A percentile compares a stretch with the other conserved stretches of the same genome.
These are phyloP conservation scores for Yamadazyma jaroonii DNA, from an alignment of 1,139 yeast species.

Conservation along the genomic window DNA sequence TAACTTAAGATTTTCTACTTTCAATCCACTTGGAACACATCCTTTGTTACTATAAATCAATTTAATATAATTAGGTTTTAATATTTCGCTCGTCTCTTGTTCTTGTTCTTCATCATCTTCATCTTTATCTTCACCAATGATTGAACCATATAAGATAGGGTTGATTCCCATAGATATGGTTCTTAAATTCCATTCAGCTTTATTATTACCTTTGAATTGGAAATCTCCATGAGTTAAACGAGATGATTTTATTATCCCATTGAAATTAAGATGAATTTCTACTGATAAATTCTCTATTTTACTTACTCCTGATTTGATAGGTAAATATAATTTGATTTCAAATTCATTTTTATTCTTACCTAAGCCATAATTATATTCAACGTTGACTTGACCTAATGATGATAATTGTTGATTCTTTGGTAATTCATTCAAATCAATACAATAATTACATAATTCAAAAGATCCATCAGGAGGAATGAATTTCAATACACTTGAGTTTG, in stretches of 20 bases:
- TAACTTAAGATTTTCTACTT: conserved; percentile 65
- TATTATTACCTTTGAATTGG: conserved; percentile 48
- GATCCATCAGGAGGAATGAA: conserved; percentile 92
- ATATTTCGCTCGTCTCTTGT: conserved; percentile 9
- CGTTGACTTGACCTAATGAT: conserved; percentile 53
- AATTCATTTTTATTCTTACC: conserved; percentile 70
- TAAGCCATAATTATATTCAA: conserved; percentile 58
- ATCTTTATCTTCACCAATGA: conserved; percentile 17
- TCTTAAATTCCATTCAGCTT: conserved; percentile 72
- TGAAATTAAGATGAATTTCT: conserved; percentile 29
- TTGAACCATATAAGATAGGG: conserved; percentile 64
- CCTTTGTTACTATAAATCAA: conserved; percentile 66
- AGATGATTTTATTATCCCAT: conserved; percentile 42
- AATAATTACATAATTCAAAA: conserved; percentile 62
- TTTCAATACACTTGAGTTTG: conserved; percentile 51
- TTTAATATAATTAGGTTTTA: conserved; percentile 52
- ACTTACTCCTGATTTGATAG: conserved; percentile 47
- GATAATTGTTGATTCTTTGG: conserved; percentile 17
- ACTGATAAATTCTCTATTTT: conserved; percentile 58
- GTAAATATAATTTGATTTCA: conserved; percentile 63
- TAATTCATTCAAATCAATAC: conserved; percentile 44
- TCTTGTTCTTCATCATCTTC: conserved; percentile 7
- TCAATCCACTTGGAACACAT: conserved; percentile 70
- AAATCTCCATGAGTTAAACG: conserved; percentile 76
- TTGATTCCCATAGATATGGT: conserved; percentile 61